Base-by-base conservation (phyloP, 2,329 filamentous ascomycete genomes). In the Canariomyces notabilis region DNA sequence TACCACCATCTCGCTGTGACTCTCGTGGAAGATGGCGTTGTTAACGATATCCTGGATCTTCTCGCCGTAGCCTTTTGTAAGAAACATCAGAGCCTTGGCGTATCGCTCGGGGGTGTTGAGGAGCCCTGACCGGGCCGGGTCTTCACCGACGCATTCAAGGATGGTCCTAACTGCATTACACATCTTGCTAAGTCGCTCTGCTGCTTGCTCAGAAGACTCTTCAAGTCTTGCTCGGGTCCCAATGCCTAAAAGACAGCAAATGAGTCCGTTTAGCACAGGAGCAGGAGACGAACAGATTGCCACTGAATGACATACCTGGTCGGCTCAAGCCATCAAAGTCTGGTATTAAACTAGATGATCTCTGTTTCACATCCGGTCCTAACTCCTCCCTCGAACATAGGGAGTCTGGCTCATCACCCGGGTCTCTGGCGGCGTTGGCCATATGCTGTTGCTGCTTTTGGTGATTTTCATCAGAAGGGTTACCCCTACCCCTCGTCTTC, bases 41-140 rank as follows among this genome's bases (percentile, higher is more conserved):
- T 97, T 96, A 50, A 97, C 87, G 55, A 97, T 85, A 62, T 94
- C 87, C 50, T 82, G 76, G 42, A 96, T 79, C 60, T 95, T 95
- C 71, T 95, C 83, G 70, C 96, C 89, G 64, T 97, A 98, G 36
- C 91, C 91, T 65, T 94, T 89, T 3, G 91, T 97, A 67, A 97
- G 89, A 72, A 86, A 94, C 52, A 97, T 79, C 78, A 98, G 82
- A 8, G 91, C 91, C 67, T 95, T 91, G 34, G 93, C 91, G 65
- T 96, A 97, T 51, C 91, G 79, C 59, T 85, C 80, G 0, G 93
- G 91, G 0, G 82, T 85, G 34, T 72, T 79, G 9, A 83, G 69
- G 26, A 85, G 67, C 26, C 82, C 81, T 53, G 82, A 76, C 19
- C 82, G 74, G 52, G 80, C 72, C 0, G 80, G 79, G 54, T 85